Conservation (phyloP, 805 yeast species). For the Sungouiella blattae region DNA sequence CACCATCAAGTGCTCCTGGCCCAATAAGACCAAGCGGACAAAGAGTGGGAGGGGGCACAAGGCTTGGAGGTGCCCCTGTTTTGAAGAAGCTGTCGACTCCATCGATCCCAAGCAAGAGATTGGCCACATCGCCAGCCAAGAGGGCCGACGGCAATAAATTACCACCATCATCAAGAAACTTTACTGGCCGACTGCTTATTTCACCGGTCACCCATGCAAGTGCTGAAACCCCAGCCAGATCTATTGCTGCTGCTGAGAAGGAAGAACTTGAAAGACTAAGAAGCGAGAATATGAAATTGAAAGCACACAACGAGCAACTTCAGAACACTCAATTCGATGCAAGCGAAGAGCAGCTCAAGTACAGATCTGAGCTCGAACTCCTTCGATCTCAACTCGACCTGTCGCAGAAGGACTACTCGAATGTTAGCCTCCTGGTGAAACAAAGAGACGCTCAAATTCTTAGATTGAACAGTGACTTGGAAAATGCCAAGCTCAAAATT, state of each 20-base stretch:
- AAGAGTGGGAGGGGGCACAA: conserved; percentile 13
- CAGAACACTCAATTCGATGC: conserved; percentile 23
- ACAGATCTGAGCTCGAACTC: conserved; percentile 23
- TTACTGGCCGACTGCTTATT: conserved; percentile 42
- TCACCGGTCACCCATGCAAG: conserved; percentile 15
- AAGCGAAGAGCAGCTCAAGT: conserved; percentile 20
- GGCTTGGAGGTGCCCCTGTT: conserved; percentile 4
- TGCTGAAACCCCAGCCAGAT: conserved; percentile 1
- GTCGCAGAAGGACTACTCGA: conserved; percentile 49
- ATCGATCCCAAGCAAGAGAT: conserved; percentile 60
- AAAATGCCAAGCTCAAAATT: conserved; percentile 50
- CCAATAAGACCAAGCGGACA: no score
- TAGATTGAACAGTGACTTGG: conserved; percentile 60
- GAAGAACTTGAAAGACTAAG: conserved; percentile 50
- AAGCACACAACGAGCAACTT: conserved; percentile 17
- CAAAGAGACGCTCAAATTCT: conserved; percentile 68
- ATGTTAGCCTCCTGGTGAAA: conserved; percentile 48
- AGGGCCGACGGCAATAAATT: conserved; percentile 29
- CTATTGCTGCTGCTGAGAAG: conserved; percentile 24
- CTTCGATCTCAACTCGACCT: conserved; percentile 33
- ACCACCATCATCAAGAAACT: conserved; percentile 25
- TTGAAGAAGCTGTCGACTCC: not conserved
- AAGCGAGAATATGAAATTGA: conserved; percentile 51
- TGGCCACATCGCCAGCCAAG: conserved; percentile 69
- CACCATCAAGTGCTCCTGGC: conserved; percentile 15